Base-by-base conservation (phyloP, 2,329 filamentous ascomycete species). In the Dothistroma pini region DNA sequence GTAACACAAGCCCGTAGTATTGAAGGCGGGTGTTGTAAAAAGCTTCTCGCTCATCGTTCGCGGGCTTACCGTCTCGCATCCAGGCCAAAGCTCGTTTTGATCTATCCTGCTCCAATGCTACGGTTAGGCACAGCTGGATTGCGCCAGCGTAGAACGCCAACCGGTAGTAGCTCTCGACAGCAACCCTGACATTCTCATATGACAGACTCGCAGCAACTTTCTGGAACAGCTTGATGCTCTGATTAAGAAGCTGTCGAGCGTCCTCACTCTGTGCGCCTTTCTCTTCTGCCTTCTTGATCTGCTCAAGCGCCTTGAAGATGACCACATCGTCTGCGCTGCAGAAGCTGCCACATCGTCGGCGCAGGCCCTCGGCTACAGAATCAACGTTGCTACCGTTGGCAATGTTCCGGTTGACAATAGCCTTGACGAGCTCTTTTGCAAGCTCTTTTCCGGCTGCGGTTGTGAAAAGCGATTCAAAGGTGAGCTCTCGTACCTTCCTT, bases 241-340 rank as follows among this genome's bases (percentile, higher is more conserved):
- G 93, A 68, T 93, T 93, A 22, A 99, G 82, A 38, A 96, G 79
- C 50, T 87, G 87, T 35, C 93, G 86, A 6, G 89, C 90, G 56
- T 86, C 81, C 68, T 93, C 93, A 4, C 86, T 86, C 70, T 92
- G 91, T 4, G 83, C 80, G 10, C 87, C 86, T 53, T 90, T 86
- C 74, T 97, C 93, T 1, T 88, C 87, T 0, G 93, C 93, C 68
- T 91, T 86, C 80, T 96, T 96, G 57, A 97, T 80, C 70, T 93
- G 90, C 75, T 99, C 95, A 74, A 97, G 93, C 0, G 95, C 95
- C 77, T 96, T 97, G 86, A 99, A 99, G 68, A 97, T 93, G 66
- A 97, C 87, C 1, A 97, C 95, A 78, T 99, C 95, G 66, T 99
- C 93, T 0, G 93, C 88, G 71, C 93, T 97, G 75, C 95, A 99